Evolutionary conservation across 108 stramenopile species (phyloP).

Genomic region (Skeletonema costatum): DNA sequence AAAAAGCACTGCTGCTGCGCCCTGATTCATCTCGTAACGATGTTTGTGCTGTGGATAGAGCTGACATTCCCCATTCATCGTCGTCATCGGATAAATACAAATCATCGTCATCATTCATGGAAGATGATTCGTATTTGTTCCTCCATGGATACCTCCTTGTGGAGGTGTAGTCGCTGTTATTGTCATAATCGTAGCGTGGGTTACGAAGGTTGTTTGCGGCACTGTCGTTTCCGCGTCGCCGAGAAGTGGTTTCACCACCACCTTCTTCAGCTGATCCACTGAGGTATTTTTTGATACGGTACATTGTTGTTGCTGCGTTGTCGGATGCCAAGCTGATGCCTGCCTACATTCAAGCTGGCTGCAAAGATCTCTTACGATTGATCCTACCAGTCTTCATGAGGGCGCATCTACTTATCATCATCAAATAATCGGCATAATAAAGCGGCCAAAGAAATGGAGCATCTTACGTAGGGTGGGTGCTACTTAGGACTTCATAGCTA

Average conservation of each 20-base stretch:
- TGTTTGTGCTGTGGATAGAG: constrained; percentile 4
- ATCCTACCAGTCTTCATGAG: too few relatives aligned
- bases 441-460: too few relatives aligned
- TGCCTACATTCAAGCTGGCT: too few relatives aligned
- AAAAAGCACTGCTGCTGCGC: neutral
- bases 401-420: too few relatives aligned
- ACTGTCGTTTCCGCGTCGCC: neutral
- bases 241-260: neutral
- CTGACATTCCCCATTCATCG: constrained; percentile 42
- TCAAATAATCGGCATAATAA: too few relatives aligned
- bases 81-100: constrained; percentile 26
- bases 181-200: neutral
- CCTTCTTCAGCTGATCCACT: neutral
- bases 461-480: too few relatives aligned
- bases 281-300: neutral
- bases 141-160: neutral
- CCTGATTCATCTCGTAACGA: neutral
- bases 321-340: neutral
- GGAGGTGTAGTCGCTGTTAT: neutral
- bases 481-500: too few relatives aligned
- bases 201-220: too few relatives aligned
- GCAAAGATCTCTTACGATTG: too few relatives aligned
- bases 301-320: neutral
- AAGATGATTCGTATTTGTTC: neutral
- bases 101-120: constrained; percentile 7